Conservation (phyloP, 805 yeast species). For the Metschnikowia aberdeeniae region DNA sequence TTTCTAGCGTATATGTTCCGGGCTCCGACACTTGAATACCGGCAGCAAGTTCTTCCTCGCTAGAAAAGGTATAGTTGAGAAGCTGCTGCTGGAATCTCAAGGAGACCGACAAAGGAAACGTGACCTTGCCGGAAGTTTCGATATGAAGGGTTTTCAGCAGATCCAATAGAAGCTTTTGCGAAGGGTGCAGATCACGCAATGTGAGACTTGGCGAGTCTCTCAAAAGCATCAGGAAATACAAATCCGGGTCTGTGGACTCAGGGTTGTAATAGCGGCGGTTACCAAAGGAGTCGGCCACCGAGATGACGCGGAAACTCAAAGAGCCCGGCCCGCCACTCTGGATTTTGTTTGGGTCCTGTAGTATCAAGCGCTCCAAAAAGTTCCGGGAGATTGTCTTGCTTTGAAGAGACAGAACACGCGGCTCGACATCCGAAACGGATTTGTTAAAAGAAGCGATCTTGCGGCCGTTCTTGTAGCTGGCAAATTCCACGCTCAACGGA, state of each 20-base stretch:
- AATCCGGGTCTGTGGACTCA: conserved; percentile 32
- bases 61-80: conserved; percentile 24
- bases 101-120: conserved; percentile 31
- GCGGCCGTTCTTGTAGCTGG: conserved; percentile 25
- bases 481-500: conserved; percentile 44
- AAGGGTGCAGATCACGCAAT: conserved; percentile 20
- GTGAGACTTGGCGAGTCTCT: conserved; percentile 23
- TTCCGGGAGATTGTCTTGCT: conserved; percentile 26
- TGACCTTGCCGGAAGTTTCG: conserved; percentile 5
- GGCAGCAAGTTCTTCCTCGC: conserved; percentile 21
- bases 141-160: conserved; percentile 29
- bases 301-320: conserved; percentile 33
- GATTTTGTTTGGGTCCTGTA: conserved; percentile 25
- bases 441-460: conserved; percentile 21
- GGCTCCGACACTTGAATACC: conserved; percentile 47
- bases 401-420: conserved; percentile 14
- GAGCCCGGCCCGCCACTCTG: conserved; percentile 17
- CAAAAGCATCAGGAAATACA: conserved; percentile 27
- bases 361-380: conserved; percentile 31
- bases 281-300: conserved; percentile 33
- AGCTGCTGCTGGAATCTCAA: conserved; percentile 30
- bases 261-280: conserved; percentile 33
- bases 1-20: conserved; percentile 59
- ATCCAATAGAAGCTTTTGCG: conserved; percentile 23
- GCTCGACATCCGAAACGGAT: conserved; percentile 25